Base-by-base conservation (phyloP, 2,329 filamentous ascomycete genomes). In the Myriosclerotinia scirpicola region DNA sequence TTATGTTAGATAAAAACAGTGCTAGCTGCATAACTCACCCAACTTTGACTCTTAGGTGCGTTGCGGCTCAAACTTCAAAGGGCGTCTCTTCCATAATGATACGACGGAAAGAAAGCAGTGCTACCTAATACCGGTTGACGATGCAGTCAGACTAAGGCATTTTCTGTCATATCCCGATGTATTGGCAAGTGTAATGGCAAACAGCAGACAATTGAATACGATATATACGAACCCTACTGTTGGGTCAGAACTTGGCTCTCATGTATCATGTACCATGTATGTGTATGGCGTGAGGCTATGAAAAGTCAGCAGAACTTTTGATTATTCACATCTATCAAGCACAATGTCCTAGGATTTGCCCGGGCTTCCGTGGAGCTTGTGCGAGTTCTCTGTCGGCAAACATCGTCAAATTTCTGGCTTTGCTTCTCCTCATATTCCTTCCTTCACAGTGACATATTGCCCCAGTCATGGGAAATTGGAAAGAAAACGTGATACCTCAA, bases 81-180 rank as follows among this genome's bases (percentile, higher is more conserved):
- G n/a, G 34, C 44, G 30, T 30, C 44, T 50, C 30, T 34, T 50
- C 7, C 14, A 60, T 44, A 12, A 26, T 60, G 30, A 2, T 26
- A 36, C 8, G 44, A 44, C 11, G 20, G 20, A 15, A 40, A 11
- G 1, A 60, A 50, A 50, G n/a, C n/a, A 50, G 38, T 38, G 5
- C n/a, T 48, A 36, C 26, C 20, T 46, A 14, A 7, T 60, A 26
- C n/a, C 12, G 30, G 3, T 6, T 38, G 58, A 50, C 38, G 34
- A 48, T 60, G n/a, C 58, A 50, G 44, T 60, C 58, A 60, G 20
- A 22, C 20, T 11, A 50, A 17, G 14, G 8, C 46, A 38, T n/a
- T 50, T 50, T 17, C 48, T 38, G n/a, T 60, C 44, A 36, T 50
- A 26, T 12, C n/a, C 34, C 34, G 15, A 26, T 11, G 14, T 22